Conservation (phyloP, 1,284 basidiomycete species). For the Athelia sp. region DNA sequence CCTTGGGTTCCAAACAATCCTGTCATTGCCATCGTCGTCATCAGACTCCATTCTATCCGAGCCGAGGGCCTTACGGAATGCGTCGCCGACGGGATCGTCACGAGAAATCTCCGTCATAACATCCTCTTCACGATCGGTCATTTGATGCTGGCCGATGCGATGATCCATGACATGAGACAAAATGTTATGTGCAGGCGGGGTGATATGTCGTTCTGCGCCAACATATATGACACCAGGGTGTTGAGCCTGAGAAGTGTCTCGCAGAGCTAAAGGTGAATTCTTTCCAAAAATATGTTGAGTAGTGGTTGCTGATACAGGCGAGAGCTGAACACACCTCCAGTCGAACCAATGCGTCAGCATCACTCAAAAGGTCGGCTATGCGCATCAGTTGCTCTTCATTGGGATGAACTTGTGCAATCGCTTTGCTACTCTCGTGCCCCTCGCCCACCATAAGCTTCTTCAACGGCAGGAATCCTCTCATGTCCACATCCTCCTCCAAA, state of each 20-base stretch:
- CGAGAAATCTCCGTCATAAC: conserved; percentile 63
- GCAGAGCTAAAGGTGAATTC: conserved; percentile 12
- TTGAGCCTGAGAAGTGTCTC: conserved; percentile 17
- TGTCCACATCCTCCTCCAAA: conserved; percentile 91
- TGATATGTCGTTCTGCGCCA: conserved; percentile 1
- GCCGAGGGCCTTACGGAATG: conserved; percentile 60
- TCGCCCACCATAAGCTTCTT: conserved; percentile 43
- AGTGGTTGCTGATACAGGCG: not conserved
- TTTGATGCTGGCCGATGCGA: too few relatives aligned
- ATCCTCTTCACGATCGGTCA: conserved; percentile 51
- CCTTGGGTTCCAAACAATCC: conserved; percentile 65
- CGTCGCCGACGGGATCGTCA: conserved; percentile 77
- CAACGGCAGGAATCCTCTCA: conserved; percentile 85
- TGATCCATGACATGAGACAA: not conserved
- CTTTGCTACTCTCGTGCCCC: conserved; percentile 14
- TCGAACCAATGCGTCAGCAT: conserved; percentile 62
- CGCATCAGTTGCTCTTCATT: conserved; percentile 96
- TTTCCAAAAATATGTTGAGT: conserved; percentile 3
- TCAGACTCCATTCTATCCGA: conserved; percentile 32
- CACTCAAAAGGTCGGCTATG: conserved; percentile 79
- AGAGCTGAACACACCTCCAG: conserved; percentile 41
- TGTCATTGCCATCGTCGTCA: conserved; percentile 50
- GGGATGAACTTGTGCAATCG: conserved; percentile 71
- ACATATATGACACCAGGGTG: not conserved
- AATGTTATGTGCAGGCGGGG: not conserved